Percentiles rank a stretch among this genome's conserved stretches.
phyloP scores from a whole-genome alignment of 2,329 filamentous ascomycete species.

The Exophiala sp. region DNA sequence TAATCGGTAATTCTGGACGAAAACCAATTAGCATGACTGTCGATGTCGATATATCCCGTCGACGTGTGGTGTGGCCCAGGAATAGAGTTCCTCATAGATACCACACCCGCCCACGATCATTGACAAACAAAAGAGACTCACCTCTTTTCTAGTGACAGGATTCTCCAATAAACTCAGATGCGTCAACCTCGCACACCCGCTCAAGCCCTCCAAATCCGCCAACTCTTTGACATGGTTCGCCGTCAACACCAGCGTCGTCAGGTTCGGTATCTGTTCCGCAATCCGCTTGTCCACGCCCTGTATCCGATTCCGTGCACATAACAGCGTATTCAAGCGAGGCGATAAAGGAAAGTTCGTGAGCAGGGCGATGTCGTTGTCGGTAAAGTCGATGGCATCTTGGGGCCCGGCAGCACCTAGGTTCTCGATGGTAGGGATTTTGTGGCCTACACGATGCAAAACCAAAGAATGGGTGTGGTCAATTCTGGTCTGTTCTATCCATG shows the following conservation, averaged over 20 bases:
- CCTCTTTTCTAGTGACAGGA: slow-evolving; percentile 87
- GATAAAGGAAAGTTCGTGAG: slow-evolving; percentile 90
- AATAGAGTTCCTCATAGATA: neutral
- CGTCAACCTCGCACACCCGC: slow-evolving; percentile 61
- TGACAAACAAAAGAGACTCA: slow-evolving; percentile 43
- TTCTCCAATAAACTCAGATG: slow-evolving; percentile 81
- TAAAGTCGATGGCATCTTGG: slow-evolving; percentile 92
- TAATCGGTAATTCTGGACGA: slow-evolving; percentile 72
- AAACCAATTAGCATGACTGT: neutral
- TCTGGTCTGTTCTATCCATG: slow-evolving; percentile 52
- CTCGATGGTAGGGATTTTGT: slow-evolving; percentile 95
- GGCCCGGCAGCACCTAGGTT: slow-evolving; percentile 93
- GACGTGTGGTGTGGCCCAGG: too few species aligned
- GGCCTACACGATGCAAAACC: slow-evolving; percentile 61
- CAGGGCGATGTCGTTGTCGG: slow-evolving; percentile 90
- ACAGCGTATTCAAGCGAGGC: slow-evolving; percentile 77
- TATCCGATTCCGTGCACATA: slow-evolving; percentile 85
- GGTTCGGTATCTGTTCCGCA: slow-evolving; percentile 68
- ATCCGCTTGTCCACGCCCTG: slow-evolving; percentile 71
- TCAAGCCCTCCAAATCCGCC: slow-evolving; percentile 78
- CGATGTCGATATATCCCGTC: too few species aligned
- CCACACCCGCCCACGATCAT: neutral
- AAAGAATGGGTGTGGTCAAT: slow-evolving; percentile 68
- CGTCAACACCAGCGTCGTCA: slow-evolving; percentile 74
- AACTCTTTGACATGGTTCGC: slow-evolving; percentile 78